phyloP scores from a whole-genome alignment of 495 filamentous ascomycete species.

The Penicillium bialowiezense region DNA sequence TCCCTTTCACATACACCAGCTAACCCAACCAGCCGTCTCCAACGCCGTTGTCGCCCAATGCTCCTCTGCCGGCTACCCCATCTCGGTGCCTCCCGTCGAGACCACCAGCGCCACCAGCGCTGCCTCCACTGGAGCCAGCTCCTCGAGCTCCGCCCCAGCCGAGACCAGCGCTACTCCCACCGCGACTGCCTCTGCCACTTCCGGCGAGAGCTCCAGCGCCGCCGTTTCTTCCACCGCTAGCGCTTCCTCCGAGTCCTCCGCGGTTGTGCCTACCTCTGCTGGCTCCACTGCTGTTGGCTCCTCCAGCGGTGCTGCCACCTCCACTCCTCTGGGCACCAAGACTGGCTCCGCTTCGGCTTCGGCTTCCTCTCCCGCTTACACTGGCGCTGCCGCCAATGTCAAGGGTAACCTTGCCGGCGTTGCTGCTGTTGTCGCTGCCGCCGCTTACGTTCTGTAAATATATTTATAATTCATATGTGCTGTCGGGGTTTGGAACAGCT shows the following conservation, averaged over 20 bases:
- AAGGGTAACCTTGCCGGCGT: slow-evolving; percentile 32
- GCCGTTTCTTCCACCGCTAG: slow-evolving; percentile 12
- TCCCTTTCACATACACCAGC: not conserved
- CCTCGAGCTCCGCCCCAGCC: not conserved
- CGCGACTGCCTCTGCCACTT: slow-evolving; percentile 2
- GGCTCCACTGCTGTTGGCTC: slow-evolving; percentile 6
- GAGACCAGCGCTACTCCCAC: slow-evolving; percentile 7
- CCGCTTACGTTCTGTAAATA: slow-evolving; percentile 34
- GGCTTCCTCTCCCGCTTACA: slow-evolving; percentile 22
- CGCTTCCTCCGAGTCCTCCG: not conserved
- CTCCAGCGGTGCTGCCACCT: slow-evolving; percentile 5
- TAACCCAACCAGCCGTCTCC: slow-evolving; percentile 30
- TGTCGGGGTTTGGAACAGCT: not conserved
- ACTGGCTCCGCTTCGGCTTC: slow-evolving; percentile 7
- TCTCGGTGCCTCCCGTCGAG: slow-evolving; percentile 33
- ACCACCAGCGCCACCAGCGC: slow-evolving; percentile 15
- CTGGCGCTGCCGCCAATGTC: slow-evolving; percentile 20
- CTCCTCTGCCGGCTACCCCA: slow-evolving; percentile 36
- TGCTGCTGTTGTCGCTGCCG: slow-evolving; percentile 27
- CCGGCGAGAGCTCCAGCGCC: slow-evolving; percentile 7
- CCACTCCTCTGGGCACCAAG: slow-evolving; percentile 13
- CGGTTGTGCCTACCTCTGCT: not conserved
- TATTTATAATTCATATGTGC: slow-evolving; percentile 17
- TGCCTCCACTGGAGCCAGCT: not conserved
- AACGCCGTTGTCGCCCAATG: slow-evolving; percentile 34